phyloP scores from a whole-genome alignment of 129 eudicot genomes.

The Scalesia atractyloides region DNA sequence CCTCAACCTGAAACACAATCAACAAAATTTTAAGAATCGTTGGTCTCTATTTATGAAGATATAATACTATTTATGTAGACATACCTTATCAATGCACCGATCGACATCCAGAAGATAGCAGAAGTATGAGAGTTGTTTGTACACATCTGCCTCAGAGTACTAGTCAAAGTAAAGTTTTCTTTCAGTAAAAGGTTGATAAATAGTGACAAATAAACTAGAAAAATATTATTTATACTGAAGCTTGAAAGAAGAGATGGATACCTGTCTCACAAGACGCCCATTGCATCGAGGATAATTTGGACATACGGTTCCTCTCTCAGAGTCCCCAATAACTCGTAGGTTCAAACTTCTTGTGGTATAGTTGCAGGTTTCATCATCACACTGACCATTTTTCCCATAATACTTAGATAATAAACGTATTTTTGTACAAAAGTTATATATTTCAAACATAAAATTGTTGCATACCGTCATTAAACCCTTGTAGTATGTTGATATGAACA shows the following conservation, averaged over 20 bases:
- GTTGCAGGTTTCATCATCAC: constrained; percentile 96
- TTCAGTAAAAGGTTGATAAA: background rate
- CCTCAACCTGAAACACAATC: constrained; percentile 59
- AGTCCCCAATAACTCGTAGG: constrained; percentile 83
- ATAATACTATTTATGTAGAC: background rate
- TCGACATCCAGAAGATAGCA: constrained; percentile 72
- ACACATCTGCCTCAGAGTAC: constrained; percentile 89
- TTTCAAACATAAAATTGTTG: constrained; percentile 10
- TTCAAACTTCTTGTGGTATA: constrained; percentile 84
- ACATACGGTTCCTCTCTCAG: constrained; percentile 90
- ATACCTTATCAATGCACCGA: constrained; percentile 86
- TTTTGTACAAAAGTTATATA: background rate
- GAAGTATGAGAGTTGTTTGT: constrained; percentile 89
- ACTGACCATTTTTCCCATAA: constrained; percentile 43
- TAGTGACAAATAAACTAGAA: background rate
- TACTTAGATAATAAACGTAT: background rate
- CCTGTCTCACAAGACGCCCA: constrained; percentile 88
- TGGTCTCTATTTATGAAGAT: background rate
- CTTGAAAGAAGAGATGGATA: constrained; percentile 18
- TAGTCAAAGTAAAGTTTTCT: constrained; percentile 24
- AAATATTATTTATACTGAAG: background rate
- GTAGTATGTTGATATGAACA: constrained; percentile 78
- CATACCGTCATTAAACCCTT: constrained; percentile 85
- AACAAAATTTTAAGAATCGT: background rate
- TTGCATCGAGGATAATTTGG: constrained; percentile 93